Percentiles rank a stretch among this genome's conserved stretches.
Conservation (phyloP, 2,329 filamentous ascomycete species). For the Trichophyton schoenleinii region DNA sequence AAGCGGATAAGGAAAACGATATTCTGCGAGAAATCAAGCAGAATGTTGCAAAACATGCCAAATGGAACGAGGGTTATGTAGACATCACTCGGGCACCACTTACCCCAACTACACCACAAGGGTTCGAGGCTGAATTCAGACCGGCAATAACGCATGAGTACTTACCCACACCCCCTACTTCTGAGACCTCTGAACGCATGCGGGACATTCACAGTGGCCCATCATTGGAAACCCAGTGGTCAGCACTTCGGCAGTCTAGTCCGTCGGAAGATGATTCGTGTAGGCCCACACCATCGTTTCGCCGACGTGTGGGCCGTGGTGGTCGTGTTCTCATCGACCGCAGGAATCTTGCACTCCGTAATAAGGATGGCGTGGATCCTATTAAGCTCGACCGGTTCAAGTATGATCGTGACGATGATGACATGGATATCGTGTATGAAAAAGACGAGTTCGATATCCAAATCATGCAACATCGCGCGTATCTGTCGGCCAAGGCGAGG, state of each 20-base stretch:
- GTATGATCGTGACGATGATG: conserved; percentile 64
- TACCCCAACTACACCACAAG: conserved; percentile 59
- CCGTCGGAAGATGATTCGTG: conserved; percentile 33
- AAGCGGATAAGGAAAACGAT: conserved; percentile 68
- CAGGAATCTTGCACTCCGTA: conserved; percentile 50
- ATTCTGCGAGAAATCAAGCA: conserved; percentile 71
- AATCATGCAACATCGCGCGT: conserved; percentile 45
- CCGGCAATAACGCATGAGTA: conserved; percentile 57
- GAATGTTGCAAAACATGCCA: conserved; percentile 75
- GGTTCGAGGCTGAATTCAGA: conserved; percentile 52
- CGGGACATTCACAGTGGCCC: conserved; percentile 27
- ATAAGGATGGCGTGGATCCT: conserved; percentile 35
- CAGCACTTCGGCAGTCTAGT: conserved; percentile 26
- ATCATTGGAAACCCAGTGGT: conserved; percentile 25
- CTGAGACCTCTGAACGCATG: conserved; percentile 35
- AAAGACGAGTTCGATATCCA: conserved; percentile 55
- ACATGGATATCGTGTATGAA: conserved; percentile 60
- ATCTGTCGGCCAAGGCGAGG: conserved; percentile 32
- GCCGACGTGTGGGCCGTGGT: conserved; percentile 70
- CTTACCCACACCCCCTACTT: conserved; percentile 40
- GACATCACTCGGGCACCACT: conserved; percentile 79
- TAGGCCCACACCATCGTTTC: conserved; percentile 51
- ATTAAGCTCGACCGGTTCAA: conserved; percentile 61
- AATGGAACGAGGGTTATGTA: conserved; percentile 83
- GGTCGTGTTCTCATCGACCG: conserved; percentile 83